Evolutionary conservation across 2,329 filamentous ascomycete genomes (phyloP).

Genomic region (Drechslerella stenobrocha): DNA sequence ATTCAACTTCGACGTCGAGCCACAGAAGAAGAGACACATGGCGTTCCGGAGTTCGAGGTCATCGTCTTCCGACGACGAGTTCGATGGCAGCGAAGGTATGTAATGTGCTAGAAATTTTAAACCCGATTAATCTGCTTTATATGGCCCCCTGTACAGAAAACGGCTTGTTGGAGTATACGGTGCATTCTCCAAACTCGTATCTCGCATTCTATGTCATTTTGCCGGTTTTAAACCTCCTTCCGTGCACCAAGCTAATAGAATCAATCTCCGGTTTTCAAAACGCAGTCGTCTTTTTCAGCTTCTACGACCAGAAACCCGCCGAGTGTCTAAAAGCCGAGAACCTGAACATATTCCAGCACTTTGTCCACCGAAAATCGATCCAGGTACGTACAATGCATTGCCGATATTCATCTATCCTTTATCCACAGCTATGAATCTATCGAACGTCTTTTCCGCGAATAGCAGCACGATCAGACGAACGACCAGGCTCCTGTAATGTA

Average conservation of each 20-base stretch:
- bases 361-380: constrained; percentile 14
- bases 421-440: background rate
- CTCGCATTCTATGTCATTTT: no score
- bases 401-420: background rate
- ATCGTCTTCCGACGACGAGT: background rate
- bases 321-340: constrained; percentile 30
- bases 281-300: constrained; percentile 38
- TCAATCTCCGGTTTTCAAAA: no score
- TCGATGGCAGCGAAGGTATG: constrained; percentile 1
- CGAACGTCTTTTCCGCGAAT: no score
- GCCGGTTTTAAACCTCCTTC: no score
- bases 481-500: no score
- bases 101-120: background rate
- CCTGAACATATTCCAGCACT: constrained; percentile 18
- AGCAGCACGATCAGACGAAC: no score
- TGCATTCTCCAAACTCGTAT: no score
- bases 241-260: no score
- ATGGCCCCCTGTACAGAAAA: no score
- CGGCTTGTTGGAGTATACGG: no score
- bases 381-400: constrained; percentile 5
- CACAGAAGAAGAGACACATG: constrained; percentile 15
- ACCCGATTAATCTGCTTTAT: no score
- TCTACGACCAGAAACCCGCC: constrained; percentile 21
- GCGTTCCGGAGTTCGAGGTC: constrained; percentile 23
- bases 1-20: constrained; percentile 18